phyloP scores from a whole-genome alignment of 495 filamentous ascomycete genomes.

The Penicillium crystallinum region DNA sequence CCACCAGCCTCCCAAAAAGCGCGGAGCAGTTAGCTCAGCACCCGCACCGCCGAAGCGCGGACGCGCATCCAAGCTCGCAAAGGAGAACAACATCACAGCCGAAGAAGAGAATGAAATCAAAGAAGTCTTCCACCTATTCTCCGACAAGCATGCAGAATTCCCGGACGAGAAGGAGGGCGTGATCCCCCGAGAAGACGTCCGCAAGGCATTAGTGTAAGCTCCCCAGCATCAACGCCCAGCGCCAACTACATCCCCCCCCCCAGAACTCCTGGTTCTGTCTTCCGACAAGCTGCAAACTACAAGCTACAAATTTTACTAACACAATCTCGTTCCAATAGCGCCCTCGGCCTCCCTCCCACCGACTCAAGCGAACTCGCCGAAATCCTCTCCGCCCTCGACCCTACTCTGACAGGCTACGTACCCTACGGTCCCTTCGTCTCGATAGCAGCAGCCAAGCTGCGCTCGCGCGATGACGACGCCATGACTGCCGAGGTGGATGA shows the following conservation, averaged over 20 bases:
- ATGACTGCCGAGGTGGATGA: conserved; percentile 65
- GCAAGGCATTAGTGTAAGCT: conserved; percentile 74
- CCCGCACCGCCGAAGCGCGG: conserved; percentile 38
- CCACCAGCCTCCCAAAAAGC: conserved; percentile 38
- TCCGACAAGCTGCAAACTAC: neutral
- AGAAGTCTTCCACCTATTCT: conserved; percentile 82
- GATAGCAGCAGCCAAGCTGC: conserved; percentile 78
- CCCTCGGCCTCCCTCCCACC: conserved; percentile 65
- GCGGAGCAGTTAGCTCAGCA: conserved; percentile 27
- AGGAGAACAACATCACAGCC: conserved; percentile 76
- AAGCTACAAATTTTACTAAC: neutral
- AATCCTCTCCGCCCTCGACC: conserved; percentile 75
- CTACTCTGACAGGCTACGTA: conserved; percentile 70
- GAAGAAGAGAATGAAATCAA: conserved; percentile 84
- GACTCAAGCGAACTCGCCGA: conserved; percentile 60
- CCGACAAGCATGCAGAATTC: conserved; percentile 51
- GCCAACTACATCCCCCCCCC: neutral
- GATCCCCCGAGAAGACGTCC: conserved; percentile 70
- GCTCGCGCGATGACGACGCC: conserved; percentile 48
- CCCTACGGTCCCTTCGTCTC: conserved; percentile 72
- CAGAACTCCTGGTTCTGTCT: neutral
- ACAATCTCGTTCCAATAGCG: conserved; percentile 40
- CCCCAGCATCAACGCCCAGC: neutral
- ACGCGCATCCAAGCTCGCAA: conserved; percentile 76
- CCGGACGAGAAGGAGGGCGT: conserved; percentile 66